A percentile compares a stretch with the other conserved stretches of the same genome.
phyloP scores from a whole-genome alignment of 306 rosid species.

The Rosa lucieae region DNA sequence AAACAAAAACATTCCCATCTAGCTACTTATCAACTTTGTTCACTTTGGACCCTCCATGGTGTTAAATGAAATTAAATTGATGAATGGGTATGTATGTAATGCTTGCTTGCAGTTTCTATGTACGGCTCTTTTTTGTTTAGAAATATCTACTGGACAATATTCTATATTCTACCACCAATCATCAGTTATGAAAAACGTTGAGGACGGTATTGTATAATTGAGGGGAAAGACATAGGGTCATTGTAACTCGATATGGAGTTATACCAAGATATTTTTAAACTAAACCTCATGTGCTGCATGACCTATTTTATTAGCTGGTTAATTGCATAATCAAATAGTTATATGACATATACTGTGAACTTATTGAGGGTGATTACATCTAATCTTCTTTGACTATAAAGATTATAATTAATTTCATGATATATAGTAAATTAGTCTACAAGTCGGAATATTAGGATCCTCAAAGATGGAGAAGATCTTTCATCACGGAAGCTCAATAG shows the following conservation, averaged over 20 bases:
- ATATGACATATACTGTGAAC: not conserved
- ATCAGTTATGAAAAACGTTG: not conserved
- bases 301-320: not conserved
- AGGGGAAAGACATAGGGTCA: too few relatives aligned
- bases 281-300: not conserved
- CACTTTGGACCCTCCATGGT: not conserved
- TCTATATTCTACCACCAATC: not conserved
- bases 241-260: not conserved
- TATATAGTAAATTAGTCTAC: not conserved
- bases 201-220: not conserved
- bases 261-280: not conserved
- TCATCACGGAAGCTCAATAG: not conserved
- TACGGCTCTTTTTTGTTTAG: not conserved
- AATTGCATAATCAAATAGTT: not conserved
- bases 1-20: conserved; percentile 8
- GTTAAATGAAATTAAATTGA: not conserved
- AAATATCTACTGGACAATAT: not conserved
- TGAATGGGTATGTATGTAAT: not conserved
- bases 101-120: not conserved
- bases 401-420: not conserved
- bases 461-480: not conserved
- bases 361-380: conserved; percentile 4
- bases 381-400: not conserved
- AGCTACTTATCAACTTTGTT: not conserved
- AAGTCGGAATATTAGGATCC: not conserved